These are phyloP conservation scores for Leptographium wingfieldii DNA, from an alignment of 2,329 filamentous ascomycete genomes.

Conservation along the genomic window DNA sequence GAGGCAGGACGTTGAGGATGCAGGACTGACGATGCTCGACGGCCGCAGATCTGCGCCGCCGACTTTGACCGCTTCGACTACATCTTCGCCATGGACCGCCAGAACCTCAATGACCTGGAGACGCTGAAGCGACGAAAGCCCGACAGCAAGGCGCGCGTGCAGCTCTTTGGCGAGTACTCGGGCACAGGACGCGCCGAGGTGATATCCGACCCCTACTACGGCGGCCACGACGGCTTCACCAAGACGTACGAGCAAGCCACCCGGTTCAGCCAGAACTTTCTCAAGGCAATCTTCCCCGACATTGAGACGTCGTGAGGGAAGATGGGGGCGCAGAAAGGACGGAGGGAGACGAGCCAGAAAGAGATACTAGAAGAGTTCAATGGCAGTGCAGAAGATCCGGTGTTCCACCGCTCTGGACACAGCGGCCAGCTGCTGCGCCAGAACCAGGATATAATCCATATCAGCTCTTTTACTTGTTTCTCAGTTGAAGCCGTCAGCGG, in stretches of 20 bases:
- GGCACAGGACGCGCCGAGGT: slow-evolving; percentile 57
- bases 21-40: not conserved
- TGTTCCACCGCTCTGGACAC: no score
- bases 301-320: slow-evolving; percentile 10
- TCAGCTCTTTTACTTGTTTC: no score
- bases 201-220: slow-evolving; percentile 86
- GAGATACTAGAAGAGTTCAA: not conserved
- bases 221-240: slow-evolving; percentile 68
- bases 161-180: slow-evolving; percentile 75
- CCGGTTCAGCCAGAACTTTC: slow-evolving; percentile 64
- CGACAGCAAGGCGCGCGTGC: slow-evolving; percentile 51
- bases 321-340: not conserved
- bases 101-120: slow-evolving; percentile 62
- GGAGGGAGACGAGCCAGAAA: not conserved
- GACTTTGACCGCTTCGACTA: slow-evolving; percentile 88
- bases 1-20: not conserved
- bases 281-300: slow-evolving; percentile 44
- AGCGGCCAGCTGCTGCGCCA: no score
- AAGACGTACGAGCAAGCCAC: slow-evolving; percentile 75
- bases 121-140: slow-evolving; percentile 44
- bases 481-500: no score
- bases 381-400: no score
- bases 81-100: slow-evolving; percentile 85
- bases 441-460: no score
- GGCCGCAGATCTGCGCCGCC: slow-evolving; percentile 34